Evolutionary conservation across 441 rosid genomes (phyloP).

Genomic region (Gossypium aridum): DNA sequence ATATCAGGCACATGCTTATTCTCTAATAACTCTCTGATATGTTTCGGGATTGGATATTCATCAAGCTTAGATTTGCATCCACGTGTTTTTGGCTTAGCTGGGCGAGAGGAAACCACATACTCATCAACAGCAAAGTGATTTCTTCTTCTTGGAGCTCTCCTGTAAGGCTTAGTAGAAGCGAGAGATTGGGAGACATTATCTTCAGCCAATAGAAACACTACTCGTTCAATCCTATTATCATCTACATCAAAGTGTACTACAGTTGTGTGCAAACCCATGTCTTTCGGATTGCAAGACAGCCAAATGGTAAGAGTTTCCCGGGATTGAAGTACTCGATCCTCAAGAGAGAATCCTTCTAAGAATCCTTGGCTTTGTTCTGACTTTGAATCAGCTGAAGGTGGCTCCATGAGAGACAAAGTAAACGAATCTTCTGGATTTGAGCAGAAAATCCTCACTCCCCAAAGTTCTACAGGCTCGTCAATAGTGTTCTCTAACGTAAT

Average conservation of each 20-base stretch:
- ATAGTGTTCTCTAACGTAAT: slow-evolving; percentile 40
- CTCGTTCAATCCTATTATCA: slow-evolving; percentile 41
- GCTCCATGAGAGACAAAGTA: slow-evolving; percentile 46
- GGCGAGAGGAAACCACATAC: slow-evolving; percentile 30
- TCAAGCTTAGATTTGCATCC: slow-evolving; percentile 24
- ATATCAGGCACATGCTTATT: slow-evolving; percentile 33
- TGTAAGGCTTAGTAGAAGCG: slow-evolving; percentile 33
- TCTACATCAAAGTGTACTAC: slow-evolving; percentile 42
- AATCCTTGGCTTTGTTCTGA: slow-evolving; percentile 21
- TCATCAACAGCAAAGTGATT: slow-evolving; percentile 24
- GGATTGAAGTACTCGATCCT: slow-evolving; percentile 53
- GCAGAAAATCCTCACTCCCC: slow-evolving; percentile 44
- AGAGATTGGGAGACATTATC: slow-evolving; percentile 49
- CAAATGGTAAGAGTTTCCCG: slow-evolving; percentile 35
- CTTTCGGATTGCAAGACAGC: slow-evolving; percentile 57
- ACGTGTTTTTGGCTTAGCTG: slow-evolving; percentile 3
- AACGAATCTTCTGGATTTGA: slow-evolving; percentile 45
- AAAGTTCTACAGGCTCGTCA: slow-evolving; percentile 39
- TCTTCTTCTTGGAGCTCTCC: slow-evolving; percentile 24
- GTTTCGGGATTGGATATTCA: slow-evolving; percentile 42
- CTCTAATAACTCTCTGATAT: slow-evolving; percentile 30
- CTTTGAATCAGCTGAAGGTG: slow-evolving; percentile 26
- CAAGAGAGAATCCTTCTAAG: slow-evolving; percentile 31
- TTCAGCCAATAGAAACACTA: slow-evolving; percentile 47
- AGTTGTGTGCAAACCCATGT: slow-evolving; percentile 48